Evolutionary conservation across 2,329 filamentous ascomycete genomes (phyloP).

Genomic region (Trichoderma pleuroti): DNA sequence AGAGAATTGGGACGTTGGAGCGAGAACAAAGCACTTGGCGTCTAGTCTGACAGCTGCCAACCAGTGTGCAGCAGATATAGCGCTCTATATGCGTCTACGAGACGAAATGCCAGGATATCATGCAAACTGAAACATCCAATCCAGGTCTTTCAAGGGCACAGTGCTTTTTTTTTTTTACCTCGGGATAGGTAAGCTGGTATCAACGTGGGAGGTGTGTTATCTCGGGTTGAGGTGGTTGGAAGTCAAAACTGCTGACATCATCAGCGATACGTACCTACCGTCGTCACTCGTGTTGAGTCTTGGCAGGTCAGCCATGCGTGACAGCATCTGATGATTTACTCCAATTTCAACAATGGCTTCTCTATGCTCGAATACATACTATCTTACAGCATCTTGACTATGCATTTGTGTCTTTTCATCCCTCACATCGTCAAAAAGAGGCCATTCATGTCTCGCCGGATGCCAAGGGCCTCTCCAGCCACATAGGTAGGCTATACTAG

Average conservation of each 20-base stretch:
- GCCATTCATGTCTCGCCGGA: not conserved
- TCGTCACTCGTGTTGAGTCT: not conserved
- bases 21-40: not conserved
- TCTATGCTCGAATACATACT: not conserved
- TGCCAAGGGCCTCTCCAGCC: not conserved
- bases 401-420: not conserved
- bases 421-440: not conserved
- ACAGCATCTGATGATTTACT: not conserved
- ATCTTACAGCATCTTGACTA: slow-evolving; percentile 13
- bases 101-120: not conserved
- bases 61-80: not conserved
- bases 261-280: not conserved
- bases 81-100: not conserved
- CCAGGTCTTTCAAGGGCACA: not conserved
- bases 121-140: not conserved
- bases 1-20: not conserved
- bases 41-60: not conserved
- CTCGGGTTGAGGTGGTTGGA: not conserved
- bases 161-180: no score
- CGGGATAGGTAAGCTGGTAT: not conserved
- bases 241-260: slow-evolving; percentile 13
- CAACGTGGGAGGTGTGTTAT: not conserved
- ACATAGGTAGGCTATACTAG: not conserved
- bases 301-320: not conserved
- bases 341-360: not conserved